phyloP scores from a whole-genome alignment of 352 stramenopile genomes.

The Phytophthora lateralis region DNA sequence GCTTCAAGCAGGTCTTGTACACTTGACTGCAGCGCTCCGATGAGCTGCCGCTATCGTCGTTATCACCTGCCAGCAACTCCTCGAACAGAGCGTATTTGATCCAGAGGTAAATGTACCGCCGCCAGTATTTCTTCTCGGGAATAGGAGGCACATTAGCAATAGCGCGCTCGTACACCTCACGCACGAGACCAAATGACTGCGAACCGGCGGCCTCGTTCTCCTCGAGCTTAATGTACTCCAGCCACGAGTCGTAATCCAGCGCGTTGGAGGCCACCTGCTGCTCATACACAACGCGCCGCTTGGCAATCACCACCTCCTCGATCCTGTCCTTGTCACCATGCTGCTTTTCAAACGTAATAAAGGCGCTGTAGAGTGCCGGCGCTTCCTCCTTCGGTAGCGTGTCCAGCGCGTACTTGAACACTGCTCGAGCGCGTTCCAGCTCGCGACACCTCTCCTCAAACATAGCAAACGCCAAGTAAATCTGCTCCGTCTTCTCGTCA shows the following conservation, averaged over 20 bases:
- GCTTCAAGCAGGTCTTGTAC: slow-evolving; percentile 93
- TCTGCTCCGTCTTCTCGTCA: slow-evolving; percentile 80
- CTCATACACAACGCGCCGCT: slow-evolving; percentile 96
- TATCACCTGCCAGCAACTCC: slow-evolving; percentile 90
- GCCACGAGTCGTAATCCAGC: slow-evolving; percentile 98
- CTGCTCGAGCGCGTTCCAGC: slow-evolving; percentile 89
- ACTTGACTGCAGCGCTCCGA: slow-evolving; percentile 89
- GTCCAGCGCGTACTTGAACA: slow-evolving; percentile 89
- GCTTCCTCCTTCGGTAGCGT: slow-evolving; percentile 85
- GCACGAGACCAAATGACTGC: slow-evolving; percentile 71
- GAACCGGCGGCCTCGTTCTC: slow-evolving; percentile 82
- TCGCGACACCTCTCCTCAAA: slow-evolving; percentile 98
- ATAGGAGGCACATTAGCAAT: slow-evolving; percentile 94
- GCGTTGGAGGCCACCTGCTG: slow-evolving; percentile 89
- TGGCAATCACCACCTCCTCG: slow-evolving; percentile 95
- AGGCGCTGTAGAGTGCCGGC: slow-evolving; percentile 95
- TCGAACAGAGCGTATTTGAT: slow-evolving; percentile 99
- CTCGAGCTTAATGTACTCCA: slow-evolving; percentile 99
- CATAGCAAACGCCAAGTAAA: slow-evolving; percentile 95
- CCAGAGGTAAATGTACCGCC: slow-evolving; percentile 99
- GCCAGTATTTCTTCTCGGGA: slow-evolving; percentile 98
- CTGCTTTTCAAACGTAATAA: slow-evolving; percentile 99
- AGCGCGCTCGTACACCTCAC: slow-evolving; percentile 96
- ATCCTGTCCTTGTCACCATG: slow-evolving; percentile 96
- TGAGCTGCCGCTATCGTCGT: slow-evolving; percentile 43